Base-by-base conservation (phyloP, 1,284 basidiomycete genomes). In the Cutaneotrichosporon sp. region DNA sequence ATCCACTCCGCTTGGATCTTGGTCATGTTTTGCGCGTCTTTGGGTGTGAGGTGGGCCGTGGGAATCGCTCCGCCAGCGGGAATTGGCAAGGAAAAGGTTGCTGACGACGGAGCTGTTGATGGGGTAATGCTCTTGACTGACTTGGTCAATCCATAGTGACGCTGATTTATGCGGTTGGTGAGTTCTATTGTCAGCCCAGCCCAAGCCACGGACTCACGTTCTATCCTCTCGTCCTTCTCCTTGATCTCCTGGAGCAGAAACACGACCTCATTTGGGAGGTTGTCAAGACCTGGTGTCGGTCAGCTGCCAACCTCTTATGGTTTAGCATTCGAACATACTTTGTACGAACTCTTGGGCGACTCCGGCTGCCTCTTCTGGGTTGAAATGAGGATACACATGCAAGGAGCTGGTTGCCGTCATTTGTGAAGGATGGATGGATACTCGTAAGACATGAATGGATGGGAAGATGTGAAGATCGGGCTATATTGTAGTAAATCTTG, bases 231-330 rank as follows among this genome's bases (percentile, higher is more conserved):
- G 49, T 77, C 76, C 60, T 77, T 79, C 54, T 79, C 80, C 49
- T 62, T 61, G 48, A 89, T 87, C 71, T 88, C 86, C 45, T 83
- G 79, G 11, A 88, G 76, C 9, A 88, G 75, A 66, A 84, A 83
- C 29, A 81, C 81, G 7, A 88, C 81, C 69, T 88, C 87, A 49
- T 79, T 80, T 0, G 85, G 84, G 38, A 88, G 76, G 65, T 88
- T 88, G 60, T 89, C 87, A 26, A 89, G 77, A 61, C 81, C 86
- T 87, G 29, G 29, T n/a, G 14, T 66, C 27, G 4, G 38, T 31
- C 26, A 49, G 34, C 17, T 10, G 6, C 12, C 27, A 17, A 16
- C 34, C 35, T 25, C 17, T 32, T 61, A 45, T 32, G 10, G 33
- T 11, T 6, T 6, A 11, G 37, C 26, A 20, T 25, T 11, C 22